Evolutionary conservation across 2,329 filamentous ascomycete genomes (phyloP).

Genomic region (Boeremia lycopersici): DNA sequence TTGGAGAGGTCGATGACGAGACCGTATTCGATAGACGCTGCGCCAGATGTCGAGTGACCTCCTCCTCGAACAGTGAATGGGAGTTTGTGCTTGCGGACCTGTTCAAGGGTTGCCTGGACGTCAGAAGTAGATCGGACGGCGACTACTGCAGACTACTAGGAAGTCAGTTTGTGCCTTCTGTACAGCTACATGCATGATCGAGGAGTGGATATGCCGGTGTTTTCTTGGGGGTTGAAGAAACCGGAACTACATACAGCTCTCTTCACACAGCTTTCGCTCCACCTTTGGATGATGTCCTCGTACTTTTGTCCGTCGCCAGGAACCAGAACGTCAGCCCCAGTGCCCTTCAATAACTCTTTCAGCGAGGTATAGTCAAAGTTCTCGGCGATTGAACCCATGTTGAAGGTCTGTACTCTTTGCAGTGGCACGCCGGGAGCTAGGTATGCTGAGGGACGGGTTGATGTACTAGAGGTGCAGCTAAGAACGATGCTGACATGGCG

Average conservation of each 20-base stretch:
- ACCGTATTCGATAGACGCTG: conserved; percentile 58
- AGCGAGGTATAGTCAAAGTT: conserved; percentile 26
- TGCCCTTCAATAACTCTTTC: conserved; percentile 23
- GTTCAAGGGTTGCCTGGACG: conserved; percentile 27
- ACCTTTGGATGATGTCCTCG: conserved; percentile 22
- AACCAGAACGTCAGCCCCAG: conserved; percentile 16
- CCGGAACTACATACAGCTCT: conserved; percentile 17
- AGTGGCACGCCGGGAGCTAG: neutral
- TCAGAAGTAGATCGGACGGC: conserved; percentile 20
- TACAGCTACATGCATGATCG: neutral
- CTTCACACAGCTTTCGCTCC: conserved; percentile 22
- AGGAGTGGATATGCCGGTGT: neutral
- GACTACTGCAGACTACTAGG: conserved; percentile 1
- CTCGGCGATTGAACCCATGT: conserved; percentile 16
- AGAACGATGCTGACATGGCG: neutral
- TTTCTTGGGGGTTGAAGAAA: neutral
- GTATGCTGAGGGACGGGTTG: too few species aligned
- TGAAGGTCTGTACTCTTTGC: neutral
- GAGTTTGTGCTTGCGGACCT: conserved; percentile 39
- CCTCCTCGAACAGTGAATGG: conserved; percentile 62
- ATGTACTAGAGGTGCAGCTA: neutral
- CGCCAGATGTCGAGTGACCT: conserved; percentile 61
- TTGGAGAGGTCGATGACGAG: conserved; percentile 62
- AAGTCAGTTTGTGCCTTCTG: neutral
- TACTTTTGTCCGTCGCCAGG: conserved; percentile 20